A percentile compares a stretch with the other conserved stretches of the same genome.
Evolutionary conservation across 148 eudicot species (phyloP).

Genomic region (Persicaria maculosa): DNA sequence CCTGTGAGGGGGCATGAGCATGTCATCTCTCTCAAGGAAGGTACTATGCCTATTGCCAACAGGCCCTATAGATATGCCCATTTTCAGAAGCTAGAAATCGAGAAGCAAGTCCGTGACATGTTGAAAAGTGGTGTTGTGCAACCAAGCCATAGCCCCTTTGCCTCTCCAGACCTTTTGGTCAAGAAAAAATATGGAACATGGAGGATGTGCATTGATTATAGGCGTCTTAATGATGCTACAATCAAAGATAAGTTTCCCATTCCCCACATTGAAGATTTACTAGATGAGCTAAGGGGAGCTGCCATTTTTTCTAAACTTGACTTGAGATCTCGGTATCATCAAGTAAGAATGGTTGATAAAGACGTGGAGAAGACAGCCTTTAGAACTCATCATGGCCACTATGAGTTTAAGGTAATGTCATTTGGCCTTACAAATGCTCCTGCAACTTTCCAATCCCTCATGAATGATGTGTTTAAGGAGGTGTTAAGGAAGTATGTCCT

Average conservation of each 20-base stretch:
- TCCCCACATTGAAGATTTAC: background rate
- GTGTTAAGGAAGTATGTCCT: background rate
- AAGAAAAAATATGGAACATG: background rate
- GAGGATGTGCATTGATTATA: background rate
- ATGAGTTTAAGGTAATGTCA: background rate
- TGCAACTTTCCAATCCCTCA: background rate
- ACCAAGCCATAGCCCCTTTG: background rate
- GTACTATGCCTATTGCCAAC: background rate
- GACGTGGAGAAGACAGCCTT: background rate
- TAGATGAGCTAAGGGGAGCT: background rate
- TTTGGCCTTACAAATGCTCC: background rate
- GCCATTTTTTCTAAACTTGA: background rate
- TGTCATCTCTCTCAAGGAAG: background rate
- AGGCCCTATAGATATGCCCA: background rate
- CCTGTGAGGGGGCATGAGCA: background rate
- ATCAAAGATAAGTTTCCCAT: background rate
- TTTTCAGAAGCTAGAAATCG: background rate
- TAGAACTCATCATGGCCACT: background rate
- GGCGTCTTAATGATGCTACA: background rate
- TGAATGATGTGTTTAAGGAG: background rate
- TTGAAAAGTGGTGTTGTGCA: background rate
- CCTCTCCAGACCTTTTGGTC: background rate
- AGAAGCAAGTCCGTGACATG: background rate
- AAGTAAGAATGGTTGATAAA: background rate
- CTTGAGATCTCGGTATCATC: background rate